Evolutionary conservation across 2,329 filamentous ascomycete species (phyloP).

Genomic region (Fusarium graminum): DNA sequence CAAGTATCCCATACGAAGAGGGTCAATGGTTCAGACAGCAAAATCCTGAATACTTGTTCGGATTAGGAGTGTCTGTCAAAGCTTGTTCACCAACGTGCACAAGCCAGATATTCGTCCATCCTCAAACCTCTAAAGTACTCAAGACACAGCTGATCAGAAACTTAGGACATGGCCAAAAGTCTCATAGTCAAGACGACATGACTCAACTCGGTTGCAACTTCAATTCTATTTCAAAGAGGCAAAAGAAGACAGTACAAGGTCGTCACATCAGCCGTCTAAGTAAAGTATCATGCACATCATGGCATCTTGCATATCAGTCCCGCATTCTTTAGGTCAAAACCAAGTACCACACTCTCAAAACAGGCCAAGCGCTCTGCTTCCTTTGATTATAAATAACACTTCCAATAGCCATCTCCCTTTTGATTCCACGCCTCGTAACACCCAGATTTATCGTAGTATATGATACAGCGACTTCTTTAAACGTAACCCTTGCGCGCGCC

Average conservation of each 20-base stretch:
- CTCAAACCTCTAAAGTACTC: not conserved
- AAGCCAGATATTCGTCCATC: conserved; percentile 1
- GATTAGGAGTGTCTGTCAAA: not conserved
- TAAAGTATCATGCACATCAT: conserved; percentile 40
- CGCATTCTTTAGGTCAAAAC: conserved; percentile 25
- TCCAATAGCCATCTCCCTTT: conserved; percentile 48
- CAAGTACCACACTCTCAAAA: conserved; percentile 30
- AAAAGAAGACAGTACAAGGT: conserved; percentile 2
- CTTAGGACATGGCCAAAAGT: not conserved
- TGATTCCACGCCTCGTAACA: conserved; percentile 52
- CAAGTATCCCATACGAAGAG: too few species aligned
- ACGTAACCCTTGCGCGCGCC: conserved; percentile 78
- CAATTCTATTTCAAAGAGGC: not conserved
- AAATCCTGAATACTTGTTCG: not conserved
- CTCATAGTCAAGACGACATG: too few species aligned
- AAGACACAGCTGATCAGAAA: not conserved
- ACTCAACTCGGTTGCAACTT: not conserved
- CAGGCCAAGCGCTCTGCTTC: conserved; percentile 39
- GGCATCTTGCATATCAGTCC: conserved; percentile 42
- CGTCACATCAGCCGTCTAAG: conserved; percentile 29
- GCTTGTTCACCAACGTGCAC: not conserved
- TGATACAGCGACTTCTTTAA: conserved; percentile 56
- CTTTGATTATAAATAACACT: conserved; percentile 51
- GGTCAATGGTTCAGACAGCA: too few species aligned
- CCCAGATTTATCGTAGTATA: conserved; percentile 43